Evolutionary conservation across 2,329 filamentous ascomycete genomes (phyloP), one percentile per base, ranked within the genome.

Genomic region (Monosporascus sp.): DNA sequence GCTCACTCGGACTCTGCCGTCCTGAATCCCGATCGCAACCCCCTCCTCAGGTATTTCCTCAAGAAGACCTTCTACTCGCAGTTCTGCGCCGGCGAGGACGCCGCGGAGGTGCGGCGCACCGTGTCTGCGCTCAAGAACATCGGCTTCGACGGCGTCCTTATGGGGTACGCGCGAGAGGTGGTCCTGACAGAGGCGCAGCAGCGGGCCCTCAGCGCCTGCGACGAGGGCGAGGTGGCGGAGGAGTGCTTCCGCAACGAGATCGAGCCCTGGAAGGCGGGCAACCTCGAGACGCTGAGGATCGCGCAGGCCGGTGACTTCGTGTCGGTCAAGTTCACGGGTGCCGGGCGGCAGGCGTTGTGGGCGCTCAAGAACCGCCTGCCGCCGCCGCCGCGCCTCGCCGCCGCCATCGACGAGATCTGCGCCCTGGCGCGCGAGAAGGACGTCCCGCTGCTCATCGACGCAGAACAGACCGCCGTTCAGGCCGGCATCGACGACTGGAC

Each of bases 11-110:
- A 80, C 49, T 85, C 75, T 53, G 74, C 81, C 1, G 51, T 91
- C 0, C 77, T 94, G 53, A 86, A 87, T 68, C 85, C 91, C 5
- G 90, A 95, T 65, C 77, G 74, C 50, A 96, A 96, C 66, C 83
- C 83, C 0, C 47, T 93, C 1, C 77, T 96, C 17, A 80, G 84
- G 44, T 81, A 76, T 55, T 66, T 91, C 43, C 76, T 96, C 49
- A 91, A 91, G 68, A 82, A 85, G 66, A 95, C 90, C 0, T 91
- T 96, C 63, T 96, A 96, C 68, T 84, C 85, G 24, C 92, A 97
- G 64, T 97, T 96, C 71, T 97, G 92, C 70, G 90, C 89, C 0
- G 92, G 92, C 28, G 88, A 91, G 71, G 87, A 82, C 48, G 76
- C 80, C 0, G 63, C 68, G 1, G 89, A 96, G 70, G 87, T 95